phyloP scores from a whole-genome alignment of 495 filamentous ascomycete species.

The Pyrenula massariospora region DNA sequence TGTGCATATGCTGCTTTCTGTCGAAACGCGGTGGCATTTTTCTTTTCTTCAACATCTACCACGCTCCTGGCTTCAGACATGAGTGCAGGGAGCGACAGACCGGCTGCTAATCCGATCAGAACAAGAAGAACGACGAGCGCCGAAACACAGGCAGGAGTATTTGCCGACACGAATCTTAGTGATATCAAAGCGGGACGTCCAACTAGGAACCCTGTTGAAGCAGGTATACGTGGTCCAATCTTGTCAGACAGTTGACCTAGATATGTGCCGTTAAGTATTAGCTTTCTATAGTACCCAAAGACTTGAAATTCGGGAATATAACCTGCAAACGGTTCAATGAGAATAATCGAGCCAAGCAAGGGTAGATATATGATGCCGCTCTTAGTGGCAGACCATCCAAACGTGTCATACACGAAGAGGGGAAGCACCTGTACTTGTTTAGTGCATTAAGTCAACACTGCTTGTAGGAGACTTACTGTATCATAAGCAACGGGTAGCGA shows the following conservation, averaged over 20 bases:
- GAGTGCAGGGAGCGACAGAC: conserved; percentile 19
- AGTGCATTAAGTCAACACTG: conserved; percentile 1
- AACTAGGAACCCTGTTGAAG: conserved; percentile 33
- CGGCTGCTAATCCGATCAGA: conserved; percentile 19
- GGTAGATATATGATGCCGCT: conserved; percentile 52
- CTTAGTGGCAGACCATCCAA: conserved; percentile 45
- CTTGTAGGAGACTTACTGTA: conserved; percentile 9
- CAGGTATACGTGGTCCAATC: conserved; percentile 35
- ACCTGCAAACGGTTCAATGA: background rate
- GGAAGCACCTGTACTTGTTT: conserved; percentile 14
- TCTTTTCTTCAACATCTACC: conserved; percentile 20
- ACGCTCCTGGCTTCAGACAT: conserved; percentile 22
- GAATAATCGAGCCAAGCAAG: conserved; percentile 21
- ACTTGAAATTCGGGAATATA: background rate
- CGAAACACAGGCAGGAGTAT: conserved; percentile 17
- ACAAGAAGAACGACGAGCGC: conserved; percentile 23
- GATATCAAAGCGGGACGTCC: conserved; percentile 36
- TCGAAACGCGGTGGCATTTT: conserved; percentile 19
- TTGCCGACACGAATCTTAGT: conserved; percentile 31
- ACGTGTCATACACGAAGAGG: conserved; percentile 30
- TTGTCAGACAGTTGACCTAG: conserved; percentile 36
- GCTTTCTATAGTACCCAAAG: background rate
- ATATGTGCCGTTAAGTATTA: background rate
- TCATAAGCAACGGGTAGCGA: background rate
- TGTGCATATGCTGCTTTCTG: conserved; percentile 46